Evolutionary conservation across 2,329 filamentous ascomycete genomes (phyloP), one percentile per base, ranked within the genome.

Genomic region (Tolypocladium tropicale): DNA sequence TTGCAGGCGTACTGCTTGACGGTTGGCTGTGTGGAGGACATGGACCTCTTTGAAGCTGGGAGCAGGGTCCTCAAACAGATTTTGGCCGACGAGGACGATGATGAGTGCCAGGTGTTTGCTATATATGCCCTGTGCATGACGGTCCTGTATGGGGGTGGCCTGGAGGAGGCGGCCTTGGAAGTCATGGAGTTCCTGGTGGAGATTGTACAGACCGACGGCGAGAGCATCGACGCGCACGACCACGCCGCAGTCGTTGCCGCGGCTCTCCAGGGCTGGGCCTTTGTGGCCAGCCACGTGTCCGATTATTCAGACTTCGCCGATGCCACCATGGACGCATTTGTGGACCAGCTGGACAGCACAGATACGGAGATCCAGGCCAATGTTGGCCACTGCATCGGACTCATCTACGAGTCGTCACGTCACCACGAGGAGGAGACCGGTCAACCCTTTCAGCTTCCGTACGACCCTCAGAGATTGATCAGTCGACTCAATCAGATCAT

Each of bases 331-430:
- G 88, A 94, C 54, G 85, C 86, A 2, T 90, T 96, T 63, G 84
- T 89, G 46, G 90, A 95, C 52, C 91, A 95, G 70, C 85, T 96
- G 21, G 85, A 92, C 58, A 90, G 88, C 67, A 78, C 78, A 34
- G 85, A 90, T 57, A 75, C 84, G 1, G 76, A 80, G 10, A 88
- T 95, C 1, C 89, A 94, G 65, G 83, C 90, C 50, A 83, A 86
- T 4, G 87, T 90, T 0, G 90, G 87, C 4, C 82, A 87, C 65
- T 89, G 89, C 68, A 91, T 95, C 57, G 90, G 90, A 0, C 76
- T 95, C 11, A 76, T 95, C 12, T 93, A 89, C 64, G 91, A 96
- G 69, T 87, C 88, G 59, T 76, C 76, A 3, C 75, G 78, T 36
- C 70, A 72, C 14, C 71, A 78, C 56, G 75, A 81, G 59, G 72